phyloP scores from a whole-genome alignment of 2,329 filamentous ascomycete species.

The Aspergillus persii region DNA sequence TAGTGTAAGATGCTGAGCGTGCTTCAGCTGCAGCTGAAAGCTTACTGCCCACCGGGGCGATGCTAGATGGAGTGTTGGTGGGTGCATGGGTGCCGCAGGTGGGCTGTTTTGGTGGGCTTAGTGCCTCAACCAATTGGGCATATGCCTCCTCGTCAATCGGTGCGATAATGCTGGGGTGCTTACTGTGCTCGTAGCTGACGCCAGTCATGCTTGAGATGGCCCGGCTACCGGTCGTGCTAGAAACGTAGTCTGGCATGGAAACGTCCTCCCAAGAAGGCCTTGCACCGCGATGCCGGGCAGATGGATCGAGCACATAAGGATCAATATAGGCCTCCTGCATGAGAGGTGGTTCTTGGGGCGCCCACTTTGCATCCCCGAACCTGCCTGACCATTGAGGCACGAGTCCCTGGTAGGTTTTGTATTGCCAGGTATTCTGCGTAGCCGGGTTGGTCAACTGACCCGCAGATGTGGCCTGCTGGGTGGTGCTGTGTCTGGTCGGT shows the following conservation, averaged over 20 bases:
- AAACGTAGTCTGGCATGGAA: conserved; percentile 51
- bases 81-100: conserved; percentile 30
- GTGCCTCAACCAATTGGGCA: conserved; percentile 35
- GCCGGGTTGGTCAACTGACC: conserved; percentile 22
- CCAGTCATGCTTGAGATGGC: conserved; percentile 42
- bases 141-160: conserved; percentile 39
- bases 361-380: conserved; percentile 28
- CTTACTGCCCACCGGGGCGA: conserved; percentile 21
- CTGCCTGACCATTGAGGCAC: conserved; percentile 24
- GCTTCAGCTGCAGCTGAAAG: conserved; percentile 30
- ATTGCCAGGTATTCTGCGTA: conserved; percentile 27
- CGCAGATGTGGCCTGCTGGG: conserved; percentile 17
- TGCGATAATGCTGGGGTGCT: conserved; percentile 35
- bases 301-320: conserved; percentile 29
- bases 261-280: conserved; percentile 45
- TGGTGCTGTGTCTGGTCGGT: conserved; percentile 45
- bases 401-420: conserved; percentile 31
- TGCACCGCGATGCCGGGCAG: conserved; percentile 28
- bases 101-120: conserved; percentile 35
- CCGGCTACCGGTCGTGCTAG: conserved; percentile 40
- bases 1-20: conserved; percentile 26
- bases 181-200: conserved; percentile 43
- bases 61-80: conserved; percentile 29
- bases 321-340: conserved; percentile 44
- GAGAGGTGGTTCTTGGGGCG: conserved; percentile 24